Evolutionary conservation across 1,284 basidiomycete genomes (phyloP).

Genomic region (Calocybe gambosa): DNA sequence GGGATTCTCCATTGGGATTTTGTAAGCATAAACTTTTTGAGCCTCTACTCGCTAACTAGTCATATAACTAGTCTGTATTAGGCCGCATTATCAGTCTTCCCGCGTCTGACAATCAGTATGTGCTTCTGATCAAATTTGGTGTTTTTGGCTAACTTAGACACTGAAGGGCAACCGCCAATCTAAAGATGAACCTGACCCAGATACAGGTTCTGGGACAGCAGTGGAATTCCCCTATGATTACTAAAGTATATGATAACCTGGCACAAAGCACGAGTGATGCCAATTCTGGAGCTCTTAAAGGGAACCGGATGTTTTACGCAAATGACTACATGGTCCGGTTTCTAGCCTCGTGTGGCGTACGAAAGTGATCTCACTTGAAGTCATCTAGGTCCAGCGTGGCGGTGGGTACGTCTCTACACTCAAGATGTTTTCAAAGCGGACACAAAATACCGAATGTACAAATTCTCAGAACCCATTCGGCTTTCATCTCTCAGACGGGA

Average conservation of each 20-base stretch:
- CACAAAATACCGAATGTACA: conserved; percentile 58
- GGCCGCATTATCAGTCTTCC: conserved; percentile 62
- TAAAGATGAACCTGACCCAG: conserved; percentile 53
- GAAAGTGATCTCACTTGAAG: neutral
- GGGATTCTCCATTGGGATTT: conserved; percentile 61
- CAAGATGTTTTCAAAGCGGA: conserved; percentile 61
- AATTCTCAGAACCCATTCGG: conserved; percentile 61
- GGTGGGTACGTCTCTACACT: conserved; percentile 36
- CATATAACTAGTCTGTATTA: conserved; percentile 37
- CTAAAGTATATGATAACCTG: conserved; percentile 35
- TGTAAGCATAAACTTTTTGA: conserved; percentile 29
- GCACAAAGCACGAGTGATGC: conserved; percentile 34
- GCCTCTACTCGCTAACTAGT: neutral
- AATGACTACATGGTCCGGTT: conserved; percentile 36
- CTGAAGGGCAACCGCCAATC: conserved; percentile 45
- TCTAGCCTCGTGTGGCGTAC: neutral
- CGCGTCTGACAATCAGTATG: conserved; percentile 51
- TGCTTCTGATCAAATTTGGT: conserved; percentile 1
- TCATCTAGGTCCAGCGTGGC: conserved; percentile 16
- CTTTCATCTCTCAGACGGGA: conserved; percentile 64
- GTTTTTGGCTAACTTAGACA: neutral
- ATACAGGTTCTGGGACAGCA: conserved; percentile 43
- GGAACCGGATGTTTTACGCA: conserved; percentile 61
- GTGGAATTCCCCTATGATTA: conserved; percentile 43
- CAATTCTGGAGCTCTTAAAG: conserved; percentile 52